Base-by-base conservation (phyloP, 208 protist species). In the Hexamita inflata region DNA sequence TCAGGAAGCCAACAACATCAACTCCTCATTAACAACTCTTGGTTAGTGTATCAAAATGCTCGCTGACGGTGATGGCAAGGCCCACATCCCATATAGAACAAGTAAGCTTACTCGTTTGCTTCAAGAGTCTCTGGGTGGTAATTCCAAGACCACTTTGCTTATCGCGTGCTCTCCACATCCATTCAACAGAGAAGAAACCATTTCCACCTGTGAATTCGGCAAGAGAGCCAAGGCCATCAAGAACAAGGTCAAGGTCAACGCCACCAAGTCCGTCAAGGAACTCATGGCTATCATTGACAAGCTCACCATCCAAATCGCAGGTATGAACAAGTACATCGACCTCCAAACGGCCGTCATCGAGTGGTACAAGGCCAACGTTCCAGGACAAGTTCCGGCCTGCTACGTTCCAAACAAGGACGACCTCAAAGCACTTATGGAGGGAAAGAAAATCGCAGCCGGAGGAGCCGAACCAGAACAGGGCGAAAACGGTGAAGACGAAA, bases 21-120 rank as follows among this genome's bases (percentile, higher is more conserved):
- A 77, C 38, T 0, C 0, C 15, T 67, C 57, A 15, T 38, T 80
- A 32, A 40, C 59, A 35, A 38, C 78, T 1, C 53, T 81, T 11
- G 78, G 78, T 30, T 19, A 59, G 0, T 29, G 13, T 39, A 81
- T 81, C 30, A 78, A 61, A 28, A 58, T 74, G 29, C 29, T 81
- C 19, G 40, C 53, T 39, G 68, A 58, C 53, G 59, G 29, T 41
- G 29, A 49, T 24, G 7, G 4, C n/a, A 64, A 38, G 1, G 28
- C 19, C 24, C 80, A 83, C 35, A 78, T 84, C 49, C 81, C 81
- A 9, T 84, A 75, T 78, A 84, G 91, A 58, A 89, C 93, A 77
- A 90, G 87, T 38, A 92, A 93, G 78, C 84, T 94, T n/a, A 94
- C 91, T 0, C 86, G 89, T 73, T 90, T 94, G 58, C 82, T 94